phyloP scores from a whole-genome alignment of 78 protist species.

The Protostelium mycophagum region DNA sequence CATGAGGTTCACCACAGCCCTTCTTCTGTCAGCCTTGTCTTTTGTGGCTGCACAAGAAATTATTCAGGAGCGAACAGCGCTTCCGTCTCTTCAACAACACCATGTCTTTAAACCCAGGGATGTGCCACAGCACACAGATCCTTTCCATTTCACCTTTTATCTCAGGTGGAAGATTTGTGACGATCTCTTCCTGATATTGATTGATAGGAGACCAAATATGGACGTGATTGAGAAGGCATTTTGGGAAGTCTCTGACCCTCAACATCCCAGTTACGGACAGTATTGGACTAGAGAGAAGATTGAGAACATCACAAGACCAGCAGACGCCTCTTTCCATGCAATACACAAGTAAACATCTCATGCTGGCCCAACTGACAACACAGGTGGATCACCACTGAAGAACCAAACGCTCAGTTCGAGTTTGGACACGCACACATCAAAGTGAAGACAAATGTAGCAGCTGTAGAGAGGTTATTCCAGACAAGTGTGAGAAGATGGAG shows the following conservation, averaged over 20 bases:
- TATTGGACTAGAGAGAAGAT: neutral
- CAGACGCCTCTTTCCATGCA: neutral
- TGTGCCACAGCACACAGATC: too few species aligned
- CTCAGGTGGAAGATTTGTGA: too few species aligned
- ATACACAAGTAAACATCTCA: neutral
- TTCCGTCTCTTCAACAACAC: too few species aligned
- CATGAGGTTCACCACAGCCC: too few species aligned
- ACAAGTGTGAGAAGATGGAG: neutral
- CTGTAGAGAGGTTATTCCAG: neutral
- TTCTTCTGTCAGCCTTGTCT: too few species aligned
- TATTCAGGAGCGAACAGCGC: too few species aligned
- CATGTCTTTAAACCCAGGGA: too few species aligned
- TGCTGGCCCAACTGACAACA: neutral
- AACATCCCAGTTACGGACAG: neutral
- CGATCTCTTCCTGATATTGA: neutral
- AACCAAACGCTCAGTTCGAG: neutral
- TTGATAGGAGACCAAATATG: neutral
- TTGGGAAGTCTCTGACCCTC: neutral
- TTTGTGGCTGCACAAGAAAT: too few species aligned
- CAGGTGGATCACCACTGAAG: neutral
- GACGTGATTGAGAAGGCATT: neutral
- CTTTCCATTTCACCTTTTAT: too few species aligned
- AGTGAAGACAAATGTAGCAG: neutral
- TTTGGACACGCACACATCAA: neutral
- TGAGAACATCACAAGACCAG: neutral